phyloP scores from a whole-genome alignment of 1,284 basidiomycete genomes.

The Anthracocystis setariae region DNA sequence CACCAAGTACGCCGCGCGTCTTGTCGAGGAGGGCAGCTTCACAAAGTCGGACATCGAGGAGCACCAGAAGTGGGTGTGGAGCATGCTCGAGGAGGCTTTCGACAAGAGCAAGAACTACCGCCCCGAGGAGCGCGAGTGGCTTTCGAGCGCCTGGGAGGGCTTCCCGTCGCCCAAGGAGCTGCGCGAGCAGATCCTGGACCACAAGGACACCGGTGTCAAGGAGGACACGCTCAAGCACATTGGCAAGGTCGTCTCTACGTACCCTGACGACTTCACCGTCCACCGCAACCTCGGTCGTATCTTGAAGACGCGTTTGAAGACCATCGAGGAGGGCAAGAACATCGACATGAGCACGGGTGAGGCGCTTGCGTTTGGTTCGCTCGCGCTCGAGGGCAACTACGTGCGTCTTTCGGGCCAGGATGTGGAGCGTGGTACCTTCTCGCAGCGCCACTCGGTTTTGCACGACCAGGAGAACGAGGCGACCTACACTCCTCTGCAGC shows the following conservation, averaged over 20 bases:
- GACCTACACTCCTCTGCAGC: slow-evolving; percentile 88
- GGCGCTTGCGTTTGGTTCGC: slow-evolving; percentile 92
- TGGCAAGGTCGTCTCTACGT: slow-evolving; percentile 85
- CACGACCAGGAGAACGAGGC: slow-evolving; percentile 94
- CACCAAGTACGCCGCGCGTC: slow-evolving; percentile 88
- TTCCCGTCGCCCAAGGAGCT: slow-evolving; percentile 98
- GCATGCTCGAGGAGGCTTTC: slow-evolving; percentile 93
- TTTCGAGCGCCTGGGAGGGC: slow-evolving; percentile 96
- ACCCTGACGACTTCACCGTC: slow-evolving; percentile 83
- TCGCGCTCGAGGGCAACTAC: slow-evolving; percentile 91
- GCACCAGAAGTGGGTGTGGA: slow-evolving; percentile 99
- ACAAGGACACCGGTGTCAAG: slow-evolving; percentile 84
- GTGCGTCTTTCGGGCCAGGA: slow-evolving; percentile 97
- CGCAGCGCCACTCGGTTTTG: slow-evolving; percentile 96
- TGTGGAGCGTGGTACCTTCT: slow-evolving; percentile 99
- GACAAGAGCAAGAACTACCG: slow-evolving; percentile 92
- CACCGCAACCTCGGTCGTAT: slow-evolving; percentile 96
- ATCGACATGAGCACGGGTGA: slow-evolving; percentile 99
- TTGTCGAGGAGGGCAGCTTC: slow-evolving; percentile 91
- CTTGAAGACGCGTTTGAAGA: slow-evolving; percentile 85
- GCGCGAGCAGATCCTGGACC: slow-evolving; percentile 88
- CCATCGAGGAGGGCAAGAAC: slow-evolving; percentile 86
- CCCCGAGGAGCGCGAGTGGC: slow-evolving; percentile 82
- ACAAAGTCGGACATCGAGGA: slow-evolving; percentile 96
- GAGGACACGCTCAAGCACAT: slow-evolving; percentile 83